Evolutionary conservation across 2,329 filamentous ascomycete genomes (phyloP), one percentile per base, ranked within the genome.

Genomic region (Chaetoscypha palmicola): DNA sequence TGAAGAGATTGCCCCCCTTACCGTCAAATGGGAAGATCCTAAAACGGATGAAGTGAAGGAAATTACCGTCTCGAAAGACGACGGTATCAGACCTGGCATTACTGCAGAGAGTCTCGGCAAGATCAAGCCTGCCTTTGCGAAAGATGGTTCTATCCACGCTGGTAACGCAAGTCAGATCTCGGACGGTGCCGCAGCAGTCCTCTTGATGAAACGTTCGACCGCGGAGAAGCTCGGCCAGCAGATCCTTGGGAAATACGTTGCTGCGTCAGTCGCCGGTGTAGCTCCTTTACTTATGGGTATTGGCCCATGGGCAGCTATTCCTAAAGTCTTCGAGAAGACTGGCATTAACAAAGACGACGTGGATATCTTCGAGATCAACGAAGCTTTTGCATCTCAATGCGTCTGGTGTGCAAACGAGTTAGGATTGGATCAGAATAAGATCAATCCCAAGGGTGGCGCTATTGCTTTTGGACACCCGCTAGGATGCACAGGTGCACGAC

Each of bases 281-380:
- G 80, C 86, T 62, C 92, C 92, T 32, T 76, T 96, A 45, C 82
- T 97, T 56, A 97, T 98, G 92, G 92, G 92, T 51, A 74, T 95
- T 55, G 92, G 92, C 1, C 92, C 92, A 39, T 95, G 88, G 79
- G 90, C 90, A 68, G 90, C 92, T 45, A 97, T 98, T 60, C 92
- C 92, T 53, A 85, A 90, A 63, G 90, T 87, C 3, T 81, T 96
- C 45, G 77, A 86, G 63, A 90, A 92, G 65, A 86, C 90, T 0
- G 89, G 90, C 48, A 80, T 98, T 58, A 74, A 72, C 63, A 87
- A 83, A 67, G 83, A 94, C 45, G 91, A 97, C 56, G 88, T 98
- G 22, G 92, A 97, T 64, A 91, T 97, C 62, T 97, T 79, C 62
- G 92, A 98, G 77, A 96, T 98, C 76, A 98, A 98, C 73, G 92